Percentiles rank a stretch among this genome's conserved stretches.
Conservation (phyloP, 2,329 filamentous ascomycete genomes). For the Colletotrichum cereale region DNA sequence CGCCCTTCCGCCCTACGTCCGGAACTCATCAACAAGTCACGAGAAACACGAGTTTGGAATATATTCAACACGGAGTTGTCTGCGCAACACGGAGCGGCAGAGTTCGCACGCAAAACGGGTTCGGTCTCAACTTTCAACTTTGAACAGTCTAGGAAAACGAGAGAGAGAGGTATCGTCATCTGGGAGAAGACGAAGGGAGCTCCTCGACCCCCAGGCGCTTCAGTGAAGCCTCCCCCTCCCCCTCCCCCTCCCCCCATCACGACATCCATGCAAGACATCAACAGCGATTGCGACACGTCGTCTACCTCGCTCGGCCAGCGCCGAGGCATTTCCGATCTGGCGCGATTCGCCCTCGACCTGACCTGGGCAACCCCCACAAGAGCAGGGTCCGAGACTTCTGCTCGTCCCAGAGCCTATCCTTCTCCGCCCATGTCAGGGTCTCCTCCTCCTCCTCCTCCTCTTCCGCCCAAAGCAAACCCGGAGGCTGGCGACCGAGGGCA, state of each 20-base stretch:
- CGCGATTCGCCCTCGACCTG: constrained; percentile 67
- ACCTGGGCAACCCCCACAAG: constrained; percentile 61
- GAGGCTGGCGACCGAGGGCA: constrained; percentile 69
- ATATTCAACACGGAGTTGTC: not conserved
- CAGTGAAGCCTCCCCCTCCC: too few relatives aligned
- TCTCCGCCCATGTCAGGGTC: constrained; percentile 82
- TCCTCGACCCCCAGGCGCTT: constrained; percentile 41
- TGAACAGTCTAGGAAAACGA: constrained; percentile 34
- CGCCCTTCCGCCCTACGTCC: not conserved
- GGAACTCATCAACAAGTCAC: not conserved
- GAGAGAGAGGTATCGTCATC: constrained; percentile 34
- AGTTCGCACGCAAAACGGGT: not conserved
- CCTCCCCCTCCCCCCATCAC: too few relatives aligned
- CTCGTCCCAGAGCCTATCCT: constrained; percentile 72
- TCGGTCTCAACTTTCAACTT: not conserved
- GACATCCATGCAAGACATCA: constrained; percentile 68
- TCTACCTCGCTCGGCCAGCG: constrained; percentile 67
- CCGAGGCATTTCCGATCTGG: constrained; percentile 68
- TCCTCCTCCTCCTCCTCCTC: constrained; percentile 67
- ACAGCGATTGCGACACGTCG: constrained; percentile 57
- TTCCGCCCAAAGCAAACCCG: constrained; percentile 69
- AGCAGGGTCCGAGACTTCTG: constrained; percentile 66
- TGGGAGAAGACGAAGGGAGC: constrained; percentile 33
- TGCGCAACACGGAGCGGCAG: constrained; percentile 8
- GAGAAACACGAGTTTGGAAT: not conserved